Base-by-base conservation (phyloP, 441 rosid species). In the Raphanus hybrid region DNA sequence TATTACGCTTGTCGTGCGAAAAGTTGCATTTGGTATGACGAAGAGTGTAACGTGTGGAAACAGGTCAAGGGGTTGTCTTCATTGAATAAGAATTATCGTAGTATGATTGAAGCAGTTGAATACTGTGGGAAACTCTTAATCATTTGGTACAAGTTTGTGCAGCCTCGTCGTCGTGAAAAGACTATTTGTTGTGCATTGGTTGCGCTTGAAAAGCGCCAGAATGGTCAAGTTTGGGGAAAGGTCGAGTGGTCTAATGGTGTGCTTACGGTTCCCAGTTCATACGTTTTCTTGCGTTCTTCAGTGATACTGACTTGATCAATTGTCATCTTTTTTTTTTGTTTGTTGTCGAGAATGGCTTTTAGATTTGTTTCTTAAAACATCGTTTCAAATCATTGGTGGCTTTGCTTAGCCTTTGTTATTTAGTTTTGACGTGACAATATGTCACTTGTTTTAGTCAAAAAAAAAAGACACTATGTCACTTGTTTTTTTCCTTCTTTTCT, bases 171-270 rank as follows among this genome's bases (percentile, higher is more conserved):
- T 20, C 23, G 23, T 20, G 23, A 52, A 6, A 52, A 14, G 9
- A 52, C 9, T 52, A 52, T 52, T 52, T 52, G 58, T 14, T 52
- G 58, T 52, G 58, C 58, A 0, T 14, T 52, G 10, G 10, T 52
- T 52, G 58, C 23, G 9, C 23, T 52, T 52, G 58, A 52, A 52
- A 52, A 15, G 9, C 58, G 23, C 23, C 20, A 6, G 2, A 6
- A 52, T 52, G 58, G 23, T 52, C 20, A 52, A 52, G 58, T 52
- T 52, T 52, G 58, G 58, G 58, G 58, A 7, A 52, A 52, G 20
- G 58, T 52, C 7, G 58, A 52, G 9, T 52, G 58, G 58, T 14
- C 10, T 52, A 15, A 6, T 52, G 23, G 0, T 52, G 23, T 52
- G 58, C 58, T 52, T 52, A 52, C 3, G 26, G 59, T 54, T 54